Conservation (phyloP, 805 yeast genomes). For the Saturnispora zaruensis region DNA sequence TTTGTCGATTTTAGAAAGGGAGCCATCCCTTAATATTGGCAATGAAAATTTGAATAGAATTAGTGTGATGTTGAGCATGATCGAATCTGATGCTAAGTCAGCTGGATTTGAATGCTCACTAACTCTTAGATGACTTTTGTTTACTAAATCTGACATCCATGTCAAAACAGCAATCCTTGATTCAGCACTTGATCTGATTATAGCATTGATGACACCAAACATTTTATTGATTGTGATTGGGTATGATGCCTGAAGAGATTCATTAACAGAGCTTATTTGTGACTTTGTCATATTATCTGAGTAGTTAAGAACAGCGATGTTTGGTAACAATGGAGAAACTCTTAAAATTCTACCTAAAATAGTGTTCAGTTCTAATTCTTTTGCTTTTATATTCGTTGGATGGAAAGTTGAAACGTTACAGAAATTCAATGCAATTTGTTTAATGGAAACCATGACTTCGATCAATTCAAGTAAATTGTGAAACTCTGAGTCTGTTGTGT, state of each 20-base stretch:
- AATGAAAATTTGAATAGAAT: conserved; percentile 63
- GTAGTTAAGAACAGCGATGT: conserved; percentile 42
- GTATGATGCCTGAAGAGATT: conserved; percentile 58
- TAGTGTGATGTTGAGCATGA: conserved; percentile 68
- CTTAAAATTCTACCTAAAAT: conserved; percentile 71
- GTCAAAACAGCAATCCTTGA: conserved; percentile 57
- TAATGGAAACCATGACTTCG: conserved; percentile 50
- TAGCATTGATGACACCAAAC: conserved; percentile 60
- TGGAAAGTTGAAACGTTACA: conserved; percentile 49
- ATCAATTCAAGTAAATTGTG: conserved; percentile 45
- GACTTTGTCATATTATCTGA: conserved; percentile 28
- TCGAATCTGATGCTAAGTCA: conserved; percentile 65
- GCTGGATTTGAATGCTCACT: conserved; percentile 72
- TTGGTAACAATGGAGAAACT: conserved; percentile 60
- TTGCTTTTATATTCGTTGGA: conserved; percentile 39
- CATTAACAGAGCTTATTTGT: conserved; percentile 43
- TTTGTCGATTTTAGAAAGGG: conserved; percentile 59
- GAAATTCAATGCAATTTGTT: conserved; percentile 52
- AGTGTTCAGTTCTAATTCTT: conserved; percentile 51
- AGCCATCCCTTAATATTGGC: conserved; percentile 63
- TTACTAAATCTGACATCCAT: conserved; percentile 68
- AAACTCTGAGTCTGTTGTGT: conserved; percentile 42
- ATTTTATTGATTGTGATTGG: conserved; percentile 50
- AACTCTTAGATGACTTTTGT: conserved; percentile 76
- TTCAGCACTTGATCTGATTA: conserved; percentile 62